Evolutionary conservation across 352 stramenopile genomes (phyloP).

Genomic region (Phytophthora cryptogea): DNA sequence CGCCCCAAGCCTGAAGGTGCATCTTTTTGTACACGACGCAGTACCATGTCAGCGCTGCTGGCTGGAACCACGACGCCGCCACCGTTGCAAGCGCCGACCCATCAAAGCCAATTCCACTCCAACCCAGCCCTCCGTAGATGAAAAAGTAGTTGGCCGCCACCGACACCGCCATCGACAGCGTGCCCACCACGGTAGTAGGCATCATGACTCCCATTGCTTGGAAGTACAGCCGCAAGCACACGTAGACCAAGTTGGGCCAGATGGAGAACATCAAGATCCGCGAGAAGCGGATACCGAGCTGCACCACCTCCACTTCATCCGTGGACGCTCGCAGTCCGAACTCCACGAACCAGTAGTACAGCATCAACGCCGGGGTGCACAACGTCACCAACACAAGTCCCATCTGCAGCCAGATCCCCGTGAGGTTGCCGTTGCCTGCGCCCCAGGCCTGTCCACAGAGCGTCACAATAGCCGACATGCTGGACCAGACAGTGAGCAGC

Average conservation of each 20-base stretch:
- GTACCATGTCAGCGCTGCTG: constrained; percentile 26
- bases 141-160: constrained; percentile 30
- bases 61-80: constrained; percentile 32
- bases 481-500: constrained; percentile 65
- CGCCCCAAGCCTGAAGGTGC: constrained; percentile 25
- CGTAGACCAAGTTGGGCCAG: constrained; percentile 34
- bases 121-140: constrained; percentile 31
- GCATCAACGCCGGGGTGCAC: constrained; percentile 30
- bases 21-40: constrained; percentile 38
- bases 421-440: constrained; percentile 58
- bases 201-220: constrained; percentile 39
- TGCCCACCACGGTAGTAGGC: constrained; percentile 32
- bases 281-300: constrained; percentile 30
- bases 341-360: constrained; percentile 38
- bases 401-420: constrained; percentile 78
- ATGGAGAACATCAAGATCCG: constrained; percentile 36
- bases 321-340: constrained; percentile 28
- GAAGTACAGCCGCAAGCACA: constrained; percentile 33
- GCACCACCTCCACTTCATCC: constrained; percentile 24
- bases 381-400: constrained; percentile 36
- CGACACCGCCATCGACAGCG: constrained; percentile 30
- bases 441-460: constrained; percentile 75
- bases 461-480: constrained; percentile 71
- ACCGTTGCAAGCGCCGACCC: constrained; percentile 28
- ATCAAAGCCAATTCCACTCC: constrained; percentile 28